Evolutionary conservation across 176 grass and related monocot genomes (phyloP).

Genomic region (Eragrostis nindensis): DNA sequence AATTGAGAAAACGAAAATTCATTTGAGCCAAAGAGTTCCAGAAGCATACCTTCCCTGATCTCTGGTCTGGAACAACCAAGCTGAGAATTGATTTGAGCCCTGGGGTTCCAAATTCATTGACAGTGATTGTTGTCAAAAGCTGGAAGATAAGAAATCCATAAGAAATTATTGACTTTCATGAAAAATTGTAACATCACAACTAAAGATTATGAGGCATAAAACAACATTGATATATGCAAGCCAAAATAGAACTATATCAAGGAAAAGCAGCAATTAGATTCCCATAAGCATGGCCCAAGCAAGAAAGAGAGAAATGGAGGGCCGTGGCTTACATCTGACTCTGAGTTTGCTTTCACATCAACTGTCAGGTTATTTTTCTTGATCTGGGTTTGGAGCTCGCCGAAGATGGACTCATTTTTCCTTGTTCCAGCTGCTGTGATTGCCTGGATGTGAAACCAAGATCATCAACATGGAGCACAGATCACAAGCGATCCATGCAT

Average conservation of each 20-base stretch:
- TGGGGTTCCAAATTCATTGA: conserved; percentile 63
- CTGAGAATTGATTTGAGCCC: conserved; percentile 74
- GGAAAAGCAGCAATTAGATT: not conserved
- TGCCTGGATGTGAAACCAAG: conserved; percentile 57
- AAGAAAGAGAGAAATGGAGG: not conserved
- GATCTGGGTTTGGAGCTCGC: conserved; percentile 69
- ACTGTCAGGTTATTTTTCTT: conserved; percentile 76
- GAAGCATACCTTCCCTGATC: conserved; percentile 72
- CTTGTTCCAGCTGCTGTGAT: conserved; percentile 62
- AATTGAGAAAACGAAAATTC: conserved; percentile 1
- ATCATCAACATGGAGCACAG: conserved; percentile 17
- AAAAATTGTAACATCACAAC: not conserved
- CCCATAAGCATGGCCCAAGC: not conserved
- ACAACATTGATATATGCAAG: not conserved
- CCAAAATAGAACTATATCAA: too few relatives aligned
- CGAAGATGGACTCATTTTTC: conserved; percentile 67
- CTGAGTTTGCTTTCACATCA: conserved; percentile 76
- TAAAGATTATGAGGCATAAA: not conserved
- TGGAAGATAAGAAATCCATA: conserved; percentile 41
- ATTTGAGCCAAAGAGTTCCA: too few relatives aligned
- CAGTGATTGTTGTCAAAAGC: conserved; percentile 68
- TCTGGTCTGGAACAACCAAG: conserved; percentile 76
- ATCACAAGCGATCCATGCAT: not conserved
- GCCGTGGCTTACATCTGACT: conserved; percentile 63
- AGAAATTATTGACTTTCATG: not conserved